Conservation (phyloP, 305 asterid species). For the Plantago rigida region DNA sequence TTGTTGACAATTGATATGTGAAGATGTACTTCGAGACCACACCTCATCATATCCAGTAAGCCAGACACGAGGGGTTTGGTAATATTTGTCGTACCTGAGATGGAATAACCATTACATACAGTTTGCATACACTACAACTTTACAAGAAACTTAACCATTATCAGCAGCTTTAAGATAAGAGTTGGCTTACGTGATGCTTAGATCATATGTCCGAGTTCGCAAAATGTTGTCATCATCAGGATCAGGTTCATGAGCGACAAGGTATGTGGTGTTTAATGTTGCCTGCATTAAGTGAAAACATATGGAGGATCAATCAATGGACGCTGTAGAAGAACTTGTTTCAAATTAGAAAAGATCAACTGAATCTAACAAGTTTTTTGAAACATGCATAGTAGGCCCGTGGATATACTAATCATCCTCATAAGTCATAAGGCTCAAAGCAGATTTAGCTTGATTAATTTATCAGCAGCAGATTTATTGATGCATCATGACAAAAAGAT, state of each 20-base stretch:
- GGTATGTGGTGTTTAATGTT: slow-evolving; percentile 55
- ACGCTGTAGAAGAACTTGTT: background rate
- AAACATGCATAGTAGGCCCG: no score
- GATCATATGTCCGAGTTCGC: slow-evolving; percentile 84
- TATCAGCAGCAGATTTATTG: background rate
- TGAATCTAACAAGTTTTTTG: background rate
- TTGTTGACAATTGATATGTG: slow-evolving; percentile 5
- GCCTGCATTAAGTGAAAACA: slow-evolving; percentile 43
- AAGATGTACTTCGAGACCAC: slow-evolving; percentile 16
- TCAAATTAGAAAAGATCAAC: background rate
- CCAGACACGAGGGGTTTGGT: slow-evolving; percentile 99
- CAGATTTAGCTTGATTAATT: background rate
- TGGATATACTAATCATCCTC: background rate
- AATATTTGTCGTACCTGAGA: slow-evolving; percentile 85
- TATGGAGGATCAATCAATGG: slow-evolving; percentile 3
- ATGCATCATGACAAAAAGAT: background rate
- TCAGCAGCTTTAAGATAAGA: slow-evolving; percentile 14
- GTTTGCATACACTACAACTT: background rate
- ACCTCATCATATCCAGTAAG: slow-evolving; percentile 98
- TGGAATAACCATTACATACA: slow-evolving; percentile 24
- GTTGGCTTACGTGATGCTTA: slow-evolving; percentile 81
- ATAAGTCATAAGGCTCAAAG: background rate
- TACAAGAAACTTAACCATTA: slow-evolving; percentile 16
- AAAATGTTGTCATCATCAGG: slow-evolving; percentile 90
- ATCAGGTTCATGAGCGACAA: slow-evolving; percentile 85